Conservation (phyloP, 495 filamentous ascomycete genomes). For the Xylaria bambusicola region DNA sequence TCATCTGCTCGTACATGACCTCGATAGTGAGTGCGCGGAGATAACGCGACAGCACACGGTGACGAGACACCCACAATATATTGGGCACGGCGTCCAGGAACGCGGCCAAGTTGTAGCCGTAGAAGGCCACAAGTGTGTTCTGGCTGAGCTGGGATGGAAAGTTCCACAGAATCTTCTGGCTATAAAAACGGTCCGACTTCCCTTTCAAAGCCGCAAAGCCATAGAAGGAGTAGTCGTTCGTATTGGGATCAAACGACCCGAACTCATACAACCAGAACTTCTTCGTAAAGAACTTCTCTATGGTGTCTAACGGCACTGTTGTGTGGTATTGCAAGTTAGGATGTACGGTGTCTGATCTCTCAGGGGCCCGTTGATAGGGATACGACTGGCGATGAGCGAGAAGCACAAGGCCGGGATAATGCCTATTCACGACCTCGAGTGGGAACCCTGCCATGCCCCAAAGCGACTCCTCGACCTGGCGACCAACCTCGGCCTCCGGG, state of each 20-base stretch:
- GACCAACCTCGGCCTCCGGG: constrained; percentile 22
- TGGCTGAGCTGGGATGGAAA: no score
- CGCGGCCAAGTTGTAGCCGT: not conserved
- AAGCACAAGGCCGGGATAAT: not conserved
- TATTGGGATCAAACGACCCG: no score
- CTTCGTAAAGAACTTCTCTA: constrained; percentile 27
- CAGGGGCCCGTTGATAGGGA: no score
- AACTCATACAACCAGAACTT: constrained; percentile 28
- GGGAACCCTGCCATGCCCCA: not conserved
- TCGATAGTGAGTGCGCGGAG: not conserved
- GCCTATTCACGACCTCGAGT: not conserved
- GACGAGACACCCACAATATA: constrained; percentile 4
- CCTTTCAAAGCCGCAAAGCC: constrained; percentile 23
- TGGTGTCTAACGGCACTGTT: constrained; percentile 20
- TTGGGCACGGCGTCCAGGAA: not conserved
- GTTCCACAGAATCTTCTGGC: no score
- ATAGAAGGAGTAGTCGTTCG: no score
- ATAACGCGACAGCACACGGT: constrained; percentile 2
- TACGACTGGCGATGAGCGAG: no score
- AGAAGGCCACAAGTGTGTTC: no score
- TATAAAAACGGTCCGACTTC: not conserved
- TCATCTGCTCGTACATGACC: not conserved
- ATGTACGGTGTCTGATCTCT: no score
- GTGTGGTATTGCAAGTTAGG: no score
- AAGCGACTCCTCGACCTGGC: constrained; percentile 28